These are phyloP conservation scores for Tolypocladium ophioglossoides DNA, from an alignment of 2,329 filamentous ascomycete species.

Conservation along the genomic window DNA sequence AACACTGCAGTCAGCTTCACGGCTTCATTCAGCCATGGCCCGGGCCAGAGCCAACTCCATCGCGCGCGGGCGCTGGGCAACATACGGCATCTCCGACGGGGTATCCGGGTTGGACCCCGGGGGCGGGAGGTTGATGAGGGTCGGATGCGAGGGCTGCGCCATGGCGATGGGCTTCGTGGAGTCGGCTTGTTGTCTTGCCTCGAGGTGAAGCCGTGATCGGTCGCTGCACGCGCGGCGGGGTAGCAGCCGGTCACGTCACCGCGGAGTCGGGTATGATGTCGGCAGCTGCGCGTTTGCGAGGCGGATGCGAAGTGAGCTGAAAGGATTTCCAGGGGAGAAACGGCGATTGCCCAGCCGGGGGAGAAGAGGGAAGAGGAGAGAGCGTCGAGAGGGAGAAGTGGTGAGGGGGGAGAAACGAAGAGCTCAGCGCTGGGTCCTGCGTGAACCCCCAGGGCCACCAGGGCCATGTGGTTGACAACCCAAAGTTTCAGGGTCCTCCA, in stretches of 20 bases:
- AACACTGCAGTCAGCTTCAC: not conserved
- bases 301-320: not conserved
- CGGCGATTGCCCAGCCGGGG: not conserved
- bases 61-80: conserved; percentile 7
- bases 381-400: not conserved
- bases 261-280: not conserved
- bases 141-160: conserved; percentile 41
- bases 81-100: conserved; percentile 83
- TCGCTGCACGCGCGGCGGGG: not conserved
- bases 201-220: not conserved
- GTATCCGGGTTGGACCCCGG: conserved; percentile 75
- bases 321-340: not conserved
- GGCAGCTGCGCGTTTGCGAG: not conserved
- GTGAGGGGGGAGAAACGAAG: not conserved
- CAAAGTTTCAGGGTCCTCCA: not conserved
- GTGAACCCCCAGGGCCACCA: not conserved
- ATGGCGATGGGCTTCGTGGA: conserved; percentile 11
- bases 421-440: not conserved
- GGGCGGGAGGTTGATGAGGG: conserved; percentile 74
- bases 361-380: not conserved
- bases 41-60: not conserved
- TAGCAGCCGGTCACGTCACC: not conserved
- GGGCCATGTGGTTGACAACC: not conserved
- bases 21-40: not conserved
- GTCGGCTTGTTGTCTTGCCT: not conserved